Conservation (phyloP, 768 basidiomycete genomes). For the Trichaptum fuscoviolaceum region DNA sequence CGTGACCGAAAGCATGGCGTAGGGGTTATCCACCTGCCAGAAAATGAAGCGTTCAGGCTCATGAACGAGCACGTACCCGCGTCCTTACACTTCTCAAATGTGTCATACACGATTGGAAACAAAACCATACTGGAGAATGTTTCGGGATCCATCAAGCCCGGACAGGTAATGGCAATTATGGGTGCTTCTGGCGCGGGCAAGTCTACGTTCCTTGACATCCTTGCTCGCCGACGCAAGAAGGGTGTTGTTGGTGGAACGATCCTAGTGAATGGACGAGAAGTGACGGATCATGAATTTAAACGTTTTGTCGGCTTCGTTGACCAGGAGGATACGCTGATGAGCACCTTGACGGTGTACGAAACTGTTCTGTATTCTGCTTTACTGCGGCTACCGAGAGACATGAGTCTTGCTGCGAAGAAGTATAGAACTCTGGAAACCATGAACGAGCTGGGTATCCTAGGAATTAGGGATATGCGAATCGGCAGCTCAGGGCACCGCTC, state of each 20-base stretch:
- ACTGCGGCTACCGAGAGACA: constrained; percentile 85
- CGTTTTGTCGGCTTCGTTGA: constrained; percentile 93
- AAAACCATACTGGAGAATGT: constrained; percentile 74
- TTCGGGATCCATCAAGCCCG: constrained; percentile 79
- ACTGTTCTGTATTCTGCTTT: constrained; percentile 93
- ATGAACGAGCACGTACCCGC: constrained; percentile 96
- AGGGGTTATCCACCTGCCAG: constrained; percentile 71
- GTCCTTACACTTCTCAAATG: constrained; percentile 80
- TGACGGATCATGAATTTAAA: constrained; percentile 70
- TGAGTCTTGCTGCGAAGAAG: constrained; percentile 94
- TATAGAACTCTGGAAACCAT: constrained; percentile 92
- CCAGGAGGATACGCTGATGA: constrained; percentile 97
- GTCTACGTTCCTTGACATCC: constrained; percentile 93
- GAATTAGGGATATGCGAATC: constrained; percentile 85
- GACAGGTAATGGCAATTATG: constrained; percentile 93
- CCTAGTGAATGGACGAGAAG: constrained; percentile 80
- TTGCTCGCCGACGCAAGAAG: constrained; percentile 85
- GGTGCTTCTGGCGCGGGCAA: constrained; percentile 96
- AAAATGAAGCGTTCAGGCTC: constrained; percentile 73
- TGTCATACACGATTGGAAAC: constrained; percentile 71
- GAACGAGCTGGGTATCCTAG: constrained; percentile 90
- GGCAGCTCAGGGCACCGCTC: constrained; percentile 84
- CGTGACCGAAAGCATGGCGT: constrained; percentile 61
- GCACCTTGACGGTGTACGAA: constrained; percentile 96
- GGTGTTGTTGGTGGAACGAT: constrained; percentile 70